These are phyloP conservation scores for Sarocladium kiliense DNA, from an alignment of 2,329 filamentous ascomycete species.

Conservation along the genomic window DNA sequence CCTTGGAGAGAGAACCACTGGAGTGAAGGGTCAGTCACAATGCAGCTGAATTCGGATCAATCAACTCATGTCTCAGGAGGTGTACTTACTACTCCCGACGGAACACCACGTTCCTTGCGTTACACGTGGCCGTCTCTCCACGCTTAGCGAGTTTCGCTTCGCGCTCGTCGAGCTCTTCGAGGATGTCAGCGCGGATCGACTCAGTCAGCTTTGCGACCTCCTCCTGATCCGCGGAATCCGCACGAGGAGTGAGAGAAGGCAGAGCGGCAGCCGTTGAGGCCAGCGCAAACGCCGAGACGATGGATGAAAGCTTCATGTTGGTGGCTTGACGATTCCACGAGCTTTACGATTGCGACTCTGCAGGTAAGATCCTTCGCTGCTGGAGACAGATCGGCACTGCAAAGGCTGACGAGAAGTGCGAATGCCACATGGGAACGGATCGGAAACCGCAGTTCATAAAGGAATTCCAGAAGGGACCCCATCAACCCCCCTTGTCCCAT, in stretches of 20 bases:
- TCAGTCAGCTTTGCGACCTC: slow-evolving; percentile 15
- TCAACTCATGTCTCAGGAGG: background rate
- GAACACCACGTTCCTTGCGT: slow-evolving; percentile 19
- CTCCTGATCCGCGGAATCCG: slow-evolving; percentile 10
- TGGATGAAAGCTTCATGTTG: background rate
- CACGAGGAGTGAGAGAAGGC: background rate
- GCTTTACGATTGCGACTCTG: background rate
- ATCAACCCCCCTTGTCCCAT: background rate
- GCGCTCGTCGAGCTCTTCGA: slow-evolving; percentile 13
- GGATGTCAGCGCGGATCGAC: slow-evolving; percentile 15
- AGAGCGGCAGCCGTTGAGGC: background rate
- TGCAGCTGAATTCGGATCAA: background rate
- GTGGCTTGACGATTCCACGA: background rate
- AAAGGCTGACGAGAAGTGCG: background rate
- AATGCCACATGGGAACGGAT: slow-evolving; percentile 6
- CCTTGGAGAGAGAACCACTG: slow-evolving; percentile 24
- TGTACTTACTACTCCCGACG: slow-evolving; percentile 23
- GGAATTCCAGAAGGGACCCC: background rate
- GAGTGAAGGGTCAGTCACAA: background rate
- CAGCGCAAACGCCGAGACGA: background rate
- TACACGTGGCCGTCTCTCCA: slow-evolving; percentile 17
- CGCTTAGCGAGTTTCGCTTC: slow-evolving; percentile 16
- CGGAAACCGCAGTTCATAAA: slow-evolving; percentile 2
- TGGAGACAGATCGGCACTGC: background rate
- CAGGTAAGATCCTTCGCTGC: background rate